A percentile compares a stretch with the other conserved stretches of the same genome.
These are phyloP conservation scores for Aspergillus conjunctus DNA, from an alignment of 495 filamentous ascomycete genomes.

Conservation along the genomic window DNA sequence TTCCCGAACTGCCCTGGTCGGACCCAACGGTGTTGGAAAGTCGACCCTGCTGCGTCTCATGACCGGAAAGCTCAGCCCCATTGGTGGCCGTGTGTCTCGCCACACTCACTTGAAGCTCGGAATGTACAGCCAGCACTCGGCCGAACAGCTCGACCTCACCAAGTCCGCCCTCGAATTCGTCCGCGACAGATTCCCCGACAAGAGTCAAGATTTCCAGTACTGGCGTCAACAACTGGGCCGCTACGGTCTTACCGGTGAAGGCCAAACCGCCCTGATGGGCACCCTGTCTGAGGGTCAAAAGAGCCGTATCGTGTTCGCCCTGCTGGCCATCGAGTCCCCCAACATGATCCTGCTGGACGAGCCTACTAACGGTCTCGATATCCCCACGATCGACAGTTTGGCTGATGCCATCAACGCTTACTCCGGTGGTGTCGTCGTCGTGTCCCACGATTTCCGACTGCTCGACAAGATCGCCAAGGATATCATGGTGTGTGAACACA, in stretches of 20 bases:
- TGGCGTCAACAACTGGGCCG: slow-evolving; percentile 96
- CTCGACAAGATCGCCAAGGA: slow-evolving; percentile 99
- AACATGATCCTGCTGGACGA: slow-evolving; percentile 99
- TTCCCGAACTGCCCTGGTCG: slow-evolving; percentile 93
- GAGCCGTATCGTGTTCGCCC: slow-evolving; percentile 94
- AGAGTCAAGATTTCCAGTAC: slow-evolving; percentile 97
- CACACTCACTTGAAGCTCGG: slow-evolving; percentile 99
- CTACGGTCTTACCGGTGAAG: slow-evolving; percentile 88
- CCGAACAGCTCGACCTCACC: slow-evolving; percentile 96
- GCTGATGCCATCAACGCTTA: slow-evolving; percentile 97
- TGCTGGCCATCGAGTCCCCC: slow-evolving; percentile 91
- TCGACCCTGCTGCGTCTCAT: slow-evolving; percentile 97
- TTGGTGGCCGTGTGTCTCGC: slow-evolving; percentile 74
- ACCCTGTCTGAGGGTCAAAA: slow-evolving; percentile 98
- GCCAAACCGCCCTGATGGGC: slow-evolving; percentile 96
- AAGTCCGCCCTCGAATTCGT: slow-evolving; percentile 98
- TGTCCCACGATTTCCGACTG: slow-evolving; percentile 97
- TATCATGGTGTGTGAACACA: slow-evolving; percentile 98
- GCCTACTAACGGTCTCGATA: slow-evolving; percentile 99
- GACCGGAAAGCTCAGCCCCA: slow-evolving; percentile 93
- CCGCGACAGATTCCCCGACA: slow-evolving; percentile 85
- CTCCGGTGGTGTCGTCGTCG: slow-evolving; percentile 94
- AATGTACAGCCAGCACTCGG: slow-evolving; percentile 96
- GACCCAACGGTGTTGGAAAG: slow-evolving; percentile 99
- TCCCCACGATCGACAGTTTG: slow-evolving; percentile 96